Evolutionary conservation across 164 flowering plant genomes (phyloP), one percentile per base, ranked within the genome.

Genomic region (Vitis labrusca): DNA sequence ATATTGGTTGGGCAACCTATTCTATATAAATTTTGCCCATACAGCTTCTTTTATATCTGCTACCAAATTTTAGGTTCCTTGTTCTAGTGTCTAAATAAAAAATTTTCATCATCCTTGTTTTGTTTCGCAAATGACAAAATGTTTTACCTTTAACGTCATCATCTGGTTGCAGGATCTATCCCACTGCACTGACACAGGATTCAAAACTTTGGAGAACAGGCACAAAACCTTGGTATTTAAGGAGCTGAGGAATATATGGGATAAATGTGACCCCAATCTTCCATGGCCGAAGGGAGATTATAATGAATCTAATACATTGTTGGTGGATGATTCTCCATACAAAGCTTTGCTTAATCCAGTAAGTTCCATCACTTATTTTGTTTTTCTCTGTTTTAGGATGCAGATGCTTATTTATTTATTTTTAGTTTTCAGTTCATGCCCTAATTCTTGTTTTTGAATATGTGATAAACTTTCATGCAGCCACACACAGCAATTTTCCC

Each of bases 251-350:
- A 89, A 84, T 64, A 14, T 94, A 9, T 94, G 99, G 99, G 89
- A 87, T 30, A 84, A 80, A 64, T 61, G 78, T 12, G 86, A 81
- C 51, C 82, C 80, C 13, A 17, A 52, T 83, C 87, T 90, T 69
- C 94, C 90, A 9, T 92, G 94, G 97, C 79, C 83, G 59, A 85
- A 78, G 70, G 94, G 92, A 47, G 67, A 74, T n/a, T 94, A 83
- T 73, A 69, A 84, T 71, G 88, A 82, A 69, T 85, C 96, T 69
- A 91, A 93, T 80, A 93, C 99, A 16, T 71, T 95, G 69, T 79
- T 95, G 75, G 50, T 95, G 67, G 99, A 95, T 79, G 99, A 95
- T 79, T 88, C 98, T 71, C 99, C 99, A 37, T 87, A 91, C 76
- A 93, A 95, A 73, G 93, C 98, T 1, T 76, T 95, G 68, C 86